Evolutionary conservation across 331 rosid genomes (phyloP).

Genomic region (Ulmus americana): DNA sequence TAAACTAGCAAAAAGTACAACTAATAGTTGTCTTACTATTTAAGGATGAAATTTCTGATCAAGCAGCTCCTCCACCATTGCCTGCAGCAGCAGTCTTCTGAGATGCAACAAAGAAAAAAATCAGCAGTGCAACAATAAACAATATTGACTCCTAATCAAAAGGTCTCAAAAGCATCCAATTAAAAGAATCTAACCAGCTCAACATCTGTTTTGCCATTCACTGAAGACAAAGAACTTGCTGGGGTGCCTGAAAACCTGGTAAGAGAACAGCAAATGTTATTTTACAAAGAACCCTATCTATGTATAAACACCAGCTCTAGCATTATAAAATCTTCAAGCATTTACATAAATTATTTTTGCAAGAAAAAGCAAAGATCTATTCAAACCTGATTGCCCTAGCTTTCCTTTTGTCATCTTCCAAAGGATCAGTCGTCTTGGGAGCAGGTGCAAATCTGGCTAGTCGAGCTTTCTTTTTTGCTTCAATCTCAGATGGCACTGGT

Average conservation of each 20-base stretch:
- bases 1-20: not conserved
- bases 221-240: conserved; percentile 36
- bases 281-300: not conserved
- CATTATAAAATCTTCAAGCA: not conserved
- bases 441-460: conserved; percentile 59
- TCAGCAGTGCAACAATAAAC: conserved; percentile 16
- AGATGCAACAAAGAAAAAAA: conserved; percentile 28
- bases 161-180: not conserved
- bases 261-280: conserved; percentile 4
- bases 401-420: conserved; percentile 86
- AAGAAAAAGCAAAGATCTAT: not conserved
- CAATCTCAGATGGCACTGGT: conserved; percentile 46
- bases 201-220: conserved; percentile 46
- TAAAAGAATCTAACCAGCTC: conserved; percentile 45
- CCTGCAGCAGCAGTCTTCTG: conserved; percentile 57
- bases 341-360: not conserved
- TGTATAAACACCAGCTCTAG: not conserved
- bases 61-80: conserved; percentile 57
- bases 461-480: conserved; percentile 86
- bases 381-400: conserved; percentile 73
- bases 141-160: not conserved
- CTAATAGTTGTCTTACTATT: conserved; percentile 39
- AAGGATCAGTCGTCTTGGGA: conserved; percentile 47
- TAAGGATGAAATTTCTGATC: conserved; percentile 26
- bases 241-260: conserved; percentile 61